Base-by-base conservation (phyloP, 1,284 basidiomycete species). In the Sporisorium scitamineum region DNA sequence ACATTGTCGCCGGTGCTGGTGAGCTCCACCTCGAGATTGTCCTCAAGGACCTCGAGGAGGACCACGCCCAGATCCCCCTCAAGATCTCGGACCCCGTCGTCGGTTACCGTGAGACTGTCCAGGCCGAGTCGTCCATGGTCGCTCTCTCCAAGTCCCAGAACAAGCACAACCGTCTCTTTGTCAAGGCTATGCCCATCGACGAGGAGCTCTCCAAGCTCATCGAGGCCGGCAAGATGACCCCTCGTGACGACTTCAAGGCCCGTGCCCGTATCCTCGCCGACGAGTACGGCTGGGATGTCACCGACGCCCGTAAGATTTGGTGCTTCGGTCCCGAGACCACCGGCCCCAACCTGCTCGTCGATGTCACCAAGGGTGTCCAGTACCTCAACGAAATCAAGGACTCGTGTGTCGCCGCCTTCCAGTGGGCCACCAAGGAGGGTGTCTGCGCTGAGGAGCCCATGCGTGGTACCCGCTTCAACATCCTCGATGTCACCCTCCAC, bases 111-210 rank as follows among this genome's bases (percentile, higher is more conserved):
- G 97, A 99, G 90, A 98, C 96, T 22, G 95, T 99, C 87, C 94
- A 93, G 89, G 89, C 94, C 66, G 94, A 98, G 88, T 98, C 96
- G 8, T 92, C 92, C 67, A 98, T 99, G 85, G 92, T 94, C 77
- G 97, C 97, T 45, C 90, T 99, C 61, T 98, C 97, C 80, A 99
- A 99, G 88, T 99, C 97, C 56, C 97, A 98, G 89, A 99, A 99
- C 91, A 99, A 99, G 91, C 97, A 99, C 92, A 99, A 99, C 87
- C 94, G 97, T 90, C 90, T 99, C 74, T 99, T 92, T 87, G 91
- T 92, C 79, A 95, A 94, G 90, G 96, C 97, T 50, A 82, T 91
- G 88, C 97, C 97, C 55, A 87, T 99, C 73, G 94, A 93, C 41
- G 97, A 99, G 86, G 95, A 97, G 87, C 91, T 99, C 70, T 92